Base-by-base conservation (phyloP, 169 alveolate species). In the Eimeria nieschulzi region DNA sequence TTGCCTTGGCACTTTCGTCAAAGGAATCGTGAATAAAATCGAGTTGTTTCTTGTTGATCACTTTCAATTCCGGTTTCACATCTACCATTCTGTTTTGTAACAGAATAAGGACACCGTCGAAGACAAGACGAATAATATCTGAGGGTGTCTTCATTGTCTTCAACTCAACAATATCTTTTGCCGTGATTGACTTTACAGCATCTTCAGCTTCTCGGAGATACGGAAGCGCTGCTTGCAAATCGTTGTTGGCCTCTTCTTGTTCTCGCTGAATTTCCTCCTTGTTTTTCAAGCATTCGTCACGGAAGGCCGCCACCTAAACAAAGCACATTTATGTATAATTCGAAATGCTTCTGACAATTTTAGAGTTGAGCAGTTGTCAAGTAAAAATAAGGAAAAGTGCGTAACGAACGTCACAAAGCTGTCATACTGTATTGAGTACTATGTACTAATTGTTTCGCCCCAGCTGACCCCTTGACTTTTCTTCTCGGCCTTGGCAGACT, bases 161-260 rank as follows among this genome's bases (percentile, higher is more conserved):
- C 91, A 98, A 92, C 95, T 98, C 99, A 46, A 96, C 95, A 85
- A 97, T 98, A 95, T 97, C 99, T 93, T 96, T 96, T 54, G 97
- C 96, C 63, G 97, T 96, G 87, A 98, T 96, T 80, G 98, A 95
- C 94, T 96, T 97, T 87, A 96, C 98, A 66, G 99, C 99, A 53
- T 95, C 96, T 93, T 96, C 96, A 10, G 99, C 99, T 93, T 96
- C 98, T 39, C 94, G 94, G 54, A 98, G 95, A 92, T 94, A 97
- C 55, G 99, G 99, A 95, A 98, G 63, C 6, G 99, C 99, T 64
- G 95, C 96, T 86, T 98, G 98, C 88, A 98, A 94, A 91, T 98
- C 99, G 86, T 96, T 96, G 87, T 98, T 97, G 10, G 99, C 99
- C 83, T 97, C 97, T 54, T 97, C 99, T 91, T 96, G 97, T 73